Evolutionary conservation across 208 protist species (phyloP).

Genomic region (Leishmania guyanensis): DNA sequence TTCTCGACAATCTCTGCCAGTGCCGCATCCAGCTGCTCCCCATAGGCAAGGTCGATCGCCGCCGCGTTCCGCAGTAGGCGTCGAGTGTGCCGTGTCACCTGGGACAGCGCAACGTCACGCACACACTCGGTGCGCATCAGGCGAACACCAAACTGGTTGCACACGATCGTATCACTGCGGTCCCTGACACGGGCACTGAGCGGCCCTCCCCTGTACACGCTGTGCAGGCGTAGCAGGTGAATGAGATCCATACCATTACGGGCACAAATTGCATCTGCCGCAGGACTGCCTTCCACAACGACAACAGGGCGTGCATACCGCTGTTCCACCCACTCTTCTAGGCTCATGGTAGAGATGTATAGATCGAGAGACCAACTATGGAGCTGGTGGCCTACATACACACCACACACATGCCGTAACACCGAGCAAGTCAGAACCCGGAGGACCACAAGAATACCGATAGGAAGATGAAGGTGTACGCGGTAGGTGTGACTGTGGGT

Average conservation of each 20-base stretch:
- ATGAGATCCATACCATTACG: conserved; percentile 72
- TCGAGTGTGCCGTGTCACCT: conserved; percentile 40
- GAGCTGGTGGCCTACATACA: conserved; percentile 1
- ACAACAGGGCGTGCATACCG: conserved; percentile 78
- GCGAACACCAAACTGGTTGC: conserved; percentile 72
- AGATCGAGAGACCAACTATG: neutral
- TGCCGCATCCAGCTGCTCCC: conserved; percentile 71
- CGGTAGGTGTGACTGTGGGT: neutral
- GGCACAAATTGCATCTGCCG: conserved; percentile 43
- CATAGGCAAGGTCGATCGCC: conserved; percentile 68
- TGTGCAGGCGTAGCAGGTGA: conserved; percentile 78
- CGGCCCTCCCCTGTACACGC: conserved; percentile 36
- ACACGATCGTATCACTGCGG: conserved; percentile 45
- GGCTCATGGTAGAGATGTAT: conserved; percentile 16
- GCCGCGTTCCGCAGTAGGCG: conserved; percentile 39
- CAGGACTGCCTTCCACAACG: conserved; percentile 53
- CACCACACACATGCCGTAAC: neutral
- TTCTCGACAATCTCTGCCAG: conserved; percentile 45
- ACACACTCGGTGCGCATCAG: conserved; percentile 72
- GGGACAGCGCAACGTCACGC: conserved; percentile 33
- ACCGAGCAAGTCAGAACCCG: neutral
- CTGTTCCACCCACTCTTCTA: conserved; percentile 63
- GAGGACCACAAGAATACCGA: conserved; percentile 5
- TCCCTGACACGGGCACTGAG: conserved; percentile 55
- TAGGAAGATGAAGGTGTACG: conserved; percentile 10